These are phyloP conservation scores for Hamigera avellanea DNA, from an alignment of 495 filamentous ascomycete genomes.

Conservation along the genomic window DNA sequence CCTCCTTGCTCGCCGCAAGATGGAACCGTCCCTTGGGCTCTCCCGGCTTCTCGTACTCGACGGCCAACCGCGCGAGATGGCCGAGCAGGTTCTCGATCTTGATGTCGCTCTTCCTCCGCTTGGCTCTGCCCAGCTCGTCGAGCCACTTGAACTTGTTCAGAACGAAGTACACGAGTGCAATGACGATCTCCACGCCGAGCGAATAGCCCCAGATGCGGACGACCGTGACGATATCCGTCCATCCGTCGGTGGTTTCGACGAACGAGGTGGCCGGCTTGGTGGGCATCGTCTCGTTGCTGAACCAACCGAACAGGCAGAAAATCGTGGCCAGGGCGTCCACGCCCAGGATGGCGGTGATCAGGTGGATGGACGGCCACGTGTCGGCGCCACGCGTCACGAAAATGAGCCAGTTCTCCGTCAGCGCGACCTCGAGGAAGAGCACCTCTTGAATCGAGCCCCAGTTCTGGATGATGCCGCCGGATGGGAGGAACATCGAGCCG, in stretches of 20 bases:
- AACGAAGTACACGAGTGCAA: conserved; percentile 63
- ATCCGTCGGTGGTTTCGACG: conserved; percentile 43
- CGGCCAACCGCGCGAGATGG: conserved; percentile 53
- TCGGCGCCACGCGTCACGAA: conserved; percentile 59
- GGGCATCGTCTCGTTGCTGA: conserved; percentile 38
- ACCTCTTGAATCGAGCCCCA: conserved; percentile 60
- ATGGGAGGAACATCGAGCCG: conserved; percentile 51
- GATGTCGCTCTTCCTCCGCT: conserved; percentile 54
- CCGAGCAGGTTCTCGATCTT: conserved; percentile 66
- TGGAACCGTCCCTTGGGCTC: conserved; percentile 25
- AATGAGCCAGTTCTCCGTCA: conserved; percentile 70
- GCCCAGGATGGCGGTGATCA: conserved; percentile 54
- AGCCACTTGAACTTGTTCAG: conserved; percentile 57
- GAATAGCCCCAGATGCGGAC: conserved; percentile 69
- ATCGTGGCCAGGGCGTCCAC: conserved; percentile 56
- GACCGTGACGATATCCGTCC: conserved; percentile 64
- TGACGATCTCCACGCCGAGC: conserved; percentile 61
- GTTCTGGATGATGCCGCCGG: conserved; percentile 58
- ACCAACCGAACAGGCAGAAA: conserved; percentile 65
- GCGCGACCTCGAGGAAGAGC: conserved; percentile 57
- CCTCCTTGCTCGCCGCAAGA: conserved; percentile 29
- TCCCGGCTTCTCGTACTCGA: conserved; percentile 54
- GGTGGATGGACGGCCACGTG: conserved; percentile 56
- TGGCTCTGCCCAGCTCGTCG: conserved; percentile 59
- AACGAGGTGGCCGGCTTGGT: conserved; percentile 28